Evolutionary conservation across 352 stramenopile species (phyloP).

Genomic region (Halophytophthora batemanensis): DNA sequence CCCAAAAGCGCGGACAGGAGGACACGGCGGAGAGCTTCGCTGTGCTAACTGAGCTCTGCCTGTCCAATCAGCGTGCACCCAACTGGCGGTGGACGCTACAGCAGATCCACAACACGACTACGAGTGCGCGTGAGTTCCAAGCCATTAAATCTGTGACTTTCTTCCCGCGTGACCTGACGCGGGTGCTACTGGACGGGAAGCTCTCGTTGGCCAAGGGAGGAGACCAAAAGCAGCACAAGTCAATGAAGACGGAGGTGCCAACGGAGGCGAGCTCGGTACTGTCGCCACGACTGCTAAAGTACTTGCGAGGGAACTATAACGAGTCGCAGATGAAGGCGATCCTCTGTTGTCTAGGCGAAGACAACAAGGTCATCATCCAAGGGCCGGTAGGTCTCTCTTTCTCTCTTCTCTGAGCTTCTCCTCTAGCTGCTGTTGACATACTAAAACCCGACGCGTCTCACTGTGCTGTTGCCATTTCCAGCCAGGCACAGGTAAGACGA

Average conservation of each 20-base stretch:
- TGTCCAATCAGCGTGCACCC: conserved; percentile 53
- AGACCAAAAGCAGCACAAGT: conserved; percentile 6
- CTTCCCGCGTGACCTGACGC: conserved; percentile 46
- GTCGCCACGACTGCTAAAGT: conserved; percentile 37
- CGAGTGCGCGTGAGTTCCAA: conserved; percentile 78
- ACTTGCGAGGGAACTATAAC: conserved; percentile 70
- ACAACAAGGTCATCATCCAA: conserved; percentile 75
- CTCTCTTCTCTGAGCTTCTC: not conserved
- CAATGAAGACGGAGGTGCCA: conserved; percentile 5
- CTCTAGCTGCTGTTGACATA: not conserved
- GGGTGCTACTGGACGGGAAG: conserved; percentile 46
- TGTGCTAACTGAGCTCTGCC: conserved; percentile 59
- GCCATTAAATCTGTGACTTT: conserved; percentile 63
- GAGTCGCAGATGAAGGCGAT: conserved; percentile 71
- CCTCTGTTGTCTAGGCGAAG: conserved; percentile 53
- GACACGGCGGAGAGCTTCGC: conserved; percentile 33
- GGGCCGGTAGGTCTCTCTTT: conserved; percentile 49
- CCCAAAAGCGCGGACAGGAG: conserved; percentile 20
- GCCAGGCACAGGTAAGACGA: conserved; percentile 82
- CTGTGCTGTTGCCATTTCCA: conserved; percentile 14
- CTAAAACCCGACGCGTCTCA: not conserved
- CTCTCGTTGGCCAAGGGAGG: conserved; percentile 7
- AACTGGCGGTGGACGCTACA: conserved; percentile 67
- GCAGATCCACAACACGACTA: conserved; percentile 72
- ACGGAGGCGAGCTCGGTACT: conserved; percentile 20